Base-by-base conservation (phyloP, 2,329 filamentous ascomycete species). In the Curvularia lunata region DNA sequence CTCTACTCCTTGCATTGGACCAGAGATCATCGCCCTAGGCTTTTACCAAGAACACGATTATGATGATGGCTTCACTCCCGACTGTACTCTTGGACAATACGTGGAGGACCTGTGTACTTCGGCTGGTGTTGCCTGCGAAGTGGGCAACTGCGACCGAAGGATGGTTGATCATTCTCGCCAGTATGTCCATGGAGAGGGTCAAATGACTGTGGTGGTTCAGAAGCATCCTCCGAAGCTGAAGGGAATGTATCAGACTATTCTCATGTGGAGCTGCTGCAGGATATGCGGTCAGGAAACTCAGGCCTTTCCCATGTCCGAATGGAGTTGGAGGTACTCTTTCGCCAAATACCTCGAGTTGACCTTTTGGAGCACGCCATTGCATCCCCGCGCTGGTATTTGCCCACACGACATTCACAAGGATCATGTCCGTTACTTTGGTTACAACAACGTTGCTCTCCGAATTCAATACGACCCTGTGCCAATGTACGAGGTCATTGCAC, bases 201-300 rank as follows among this genome's bases (percentile, higher is more conserved):
- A 96, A 61, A 88, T 99, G 67, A 97, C 92, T 7, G 87, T 98
- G 9, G 91, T 97, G 66, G 88, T 97, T 16, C 91, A 97, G 71
- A 88, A 87, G 30, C 88, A 88, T 62, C 83, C 88, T 43, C 84
- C 86, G 34, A 87, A 89, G 64, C 80, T 90, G 59, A 84, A 85
- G 59, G 84, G 86, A 1, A 78, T 88, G 77, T 84, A 86, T 74
- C 86, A 91, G 63, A 90, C 88, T 2, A 96, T 99, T 54, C 85
- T 93, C 56, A 97, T 99, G 92, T 99, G 96, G 96, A 98, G 92
- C 65, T 92, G 90, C 67, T 99, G 95, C 80, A 95, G 96, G 69
- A 84, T 91, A 28, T 99, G 96, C 76, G 89, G 91, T 51, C 91
- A 91, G 65, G 93, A 98, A 73, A 96, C 94, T 0, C 91, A 92